Base-by-base conservation (phyloP, 495 filamentous ascomycete genomes). In the Lepraria neglecta region DNA sequence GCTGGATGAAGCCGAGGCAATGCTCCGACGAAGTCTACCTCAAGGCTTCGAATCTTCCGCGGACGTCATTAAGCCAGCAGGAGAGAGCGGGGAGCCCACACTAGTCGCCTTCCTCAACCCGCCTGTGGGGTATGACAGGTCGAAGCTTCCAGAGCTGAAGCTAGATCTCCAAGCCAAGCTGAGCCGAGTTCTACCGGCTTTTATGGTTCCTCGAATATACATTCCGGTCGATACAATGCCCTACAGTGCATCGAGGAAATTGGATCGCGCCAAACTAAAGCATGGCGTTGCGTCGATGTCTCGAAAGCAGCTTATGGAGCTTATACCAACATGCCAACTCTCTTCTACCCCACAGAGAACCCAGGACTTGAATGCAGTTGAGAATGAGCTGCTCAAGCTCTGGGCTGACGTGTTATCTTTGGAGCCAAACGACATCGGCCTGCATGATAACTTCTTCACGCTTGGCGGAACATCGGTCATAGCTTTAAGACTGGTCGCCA, bases 401-500 rank as follows among this genome's bases (percentile, higher is more conserved):
- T 76, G 73, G 72, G 65, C 68, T 0, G 11, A 51, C 2, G 62
- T 70, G 0, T 63, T 77, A 10, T 63, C 63, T 43, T 33, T 76
- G 3, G 33, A 64, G 2, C 27, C 64, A 9, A 67, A 62, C 46
- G 53, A 65, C 27, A 54, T 78, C 21, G 63, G 69, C 7, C 67
- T 65, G 3, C 70, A 73, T 3, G 76, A 81, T 61, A 78, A 70
- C 69, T 84, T 84, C 71, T 82, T 84, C 64, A 66, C 64, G 11
- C 46, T 81, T 5, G 82, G 82, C 6, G 82, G 82, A 6, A 80
- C 84, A 56, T 82, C 79, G 5, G 70, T 83, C 43, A 68, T 65
- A 9, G 80, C 80, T 0, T 83, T 85, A 78, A 75, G 72, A 62
- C 64, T 85, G 1, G 78, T 78, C 0, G 72, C 74, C 21, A 68